phyloP scores from a whole-genome alignment of 345 rosid genomes.

The Limnanthes douglasii region DNA sequence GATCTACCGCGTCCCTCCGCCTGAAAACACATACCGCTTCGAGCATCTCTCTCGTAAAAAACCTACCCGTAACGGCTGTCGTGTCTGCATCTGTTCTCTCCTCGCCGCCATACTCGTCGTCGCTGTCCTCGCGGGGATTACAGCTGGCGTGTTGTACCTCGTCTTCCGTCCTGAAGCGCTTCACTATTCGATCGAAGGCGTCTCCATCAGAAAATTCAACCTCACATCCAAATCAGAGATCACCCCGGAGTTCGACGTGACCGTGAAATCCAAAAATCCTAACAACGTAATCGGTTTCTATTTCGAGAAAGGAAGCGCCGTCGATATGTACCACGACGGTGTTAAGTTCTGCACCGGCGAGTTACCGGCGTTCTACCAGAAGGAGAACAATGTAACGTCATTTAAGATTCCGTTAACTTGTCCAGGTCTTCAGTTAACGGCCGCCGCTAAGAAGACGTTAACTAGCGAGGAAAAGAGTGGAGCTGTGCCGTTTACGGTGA shows the following conservation, averaged over 20 bases:
- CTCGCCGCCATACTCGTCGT: conserved; percentile 14
- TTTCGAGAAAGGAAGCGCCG: conserved; percentile 26
- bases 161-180: conserved; percentile 51
- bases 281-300: conserved; percentile 49
- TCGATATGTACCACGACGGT: conserved; percentile 17
- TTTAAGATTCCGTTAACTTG: conserved; percentile 24
- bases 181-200: conserved; percentile 24
- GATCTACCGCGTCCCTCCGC: conserved; percentile 49
- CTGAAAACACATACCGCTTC: conserved; percentile 31
- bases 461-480: conserved; percentile 14
- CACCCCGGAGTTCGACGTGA: conserved; percentile 32
- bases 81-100: conserved; percentile 28
- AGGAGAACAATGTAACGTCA: conserved; percentile 36
- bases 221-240: conserved; percentile 21
- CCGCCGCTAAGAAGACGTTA: conserved; percentile 12
- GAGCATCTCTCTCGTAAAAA: conserved; percentile 32
- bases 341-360: conserved; percentile 24
- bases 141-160: conserved; percentile 39
- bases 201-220: conserved; percentile 41
- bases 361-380: conserved; percentile 38
- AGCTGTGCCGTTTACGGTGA: conserved; percentile 33
- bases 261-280: conserved; percentile 31
- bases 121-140: conserved; percentile 17
- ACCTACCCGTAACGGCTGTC: conserved; percentile 14
- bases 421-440: conserved; percentile 22